Conservation (phyloP, 1,284 basidiomycete genomes). For the Boletellus dicymbophilus region DNA sequence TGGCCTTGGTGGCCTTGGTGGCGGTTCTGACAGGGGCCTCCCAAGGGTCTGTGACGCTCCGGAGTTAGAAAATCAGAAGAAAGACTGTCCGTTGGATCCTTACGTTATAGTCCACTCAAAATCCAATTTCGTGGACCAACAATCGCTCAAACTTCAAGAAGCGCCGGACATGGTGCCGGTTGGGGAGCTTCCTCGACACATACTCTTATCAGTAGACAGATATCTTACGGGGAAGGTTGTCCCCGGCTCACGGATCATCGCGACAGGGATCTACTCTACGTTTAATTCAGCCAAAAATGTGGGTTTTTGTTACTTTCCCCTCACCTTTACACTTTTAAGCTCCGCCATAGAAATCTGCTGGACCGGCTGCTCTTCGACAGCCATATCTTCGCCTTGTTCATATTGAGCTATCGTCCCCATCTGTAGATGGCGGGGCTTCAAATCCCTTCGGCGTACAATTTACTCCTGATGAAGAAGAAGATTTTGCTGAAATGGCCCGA, state of each 20-base stretch:
- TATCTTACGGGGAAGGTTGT: conserved; percentile 91
- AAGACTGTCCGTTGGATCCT: conserved; percentile 95
- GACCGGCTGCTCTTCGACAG: conserved; percentile 85
- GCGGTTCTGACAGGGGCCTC: conserved; percentile 77
- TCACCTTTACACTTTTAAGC: conserved; percentile 6
- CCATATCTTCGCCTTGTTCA: conserved; percentile 96
- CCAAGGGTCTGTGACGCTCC: conserved; percentile 86
- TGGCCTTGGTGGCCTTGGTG: conserved; percentile 86
- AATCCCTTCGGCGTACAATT: conserved; percentile 87
- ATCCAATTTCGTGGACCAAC: conserved; percentile 94
- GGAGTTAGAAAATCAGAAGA: conserved; percentile 75
- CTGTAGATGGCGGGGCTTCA: conserved; percentile 62
- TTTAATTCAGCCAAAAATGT: conserved; percentile 87
- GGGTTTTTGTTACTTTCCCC: conserved; percentile 27
- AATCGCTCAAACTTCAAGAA: conserved; percentile 97
- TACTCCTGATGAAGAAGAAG: conserved; percentile 96
- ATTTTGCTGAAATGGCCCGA: conserved; percentile 88
- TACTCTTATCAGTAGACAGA: conserved; percentile 91
- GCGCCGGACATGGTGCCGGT: conserved; percentile 99
- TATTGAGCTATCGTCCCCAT: conserved; percentile 83
- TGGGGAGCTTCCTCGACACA: conserved; percentile 96
- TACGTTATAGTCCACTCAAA: conserved; percentile 97
- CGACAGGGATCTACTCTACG: conserved; percentile 97
- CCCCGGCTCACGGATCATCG: conserved; percentile 92
- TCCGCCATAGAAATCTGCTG: conserved; percentile 65